Evolutionary conservation across 2,329 filamentous ascomycete genomes (phyloP).

Genomic region (Pseudogymnoascus pannorum): DNA sequence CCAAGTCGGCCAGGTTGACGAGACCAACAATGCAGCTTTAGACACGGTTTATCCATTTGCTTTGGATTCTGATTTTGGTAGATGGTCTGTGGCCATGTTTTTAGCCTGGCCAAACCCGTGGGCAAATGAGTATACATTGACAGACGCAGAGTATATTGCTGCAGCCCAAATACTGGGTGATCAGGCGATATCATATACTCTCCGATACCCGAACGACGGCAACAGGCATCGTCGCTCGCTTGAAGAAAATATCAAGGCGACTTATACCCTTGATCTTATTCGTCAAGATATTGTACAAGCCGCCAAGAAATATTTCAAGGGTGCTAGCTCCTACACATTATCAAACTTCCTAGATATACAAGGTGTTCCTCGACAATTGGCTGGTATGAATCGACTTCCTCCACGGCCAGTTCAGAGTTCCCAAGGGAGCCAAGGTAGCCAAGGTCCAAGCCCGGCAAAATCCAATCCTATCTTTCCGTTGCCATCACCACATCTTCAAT

Average conservation of each 20-base stretch:
- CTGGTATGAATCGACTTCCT: conserved; percentile 41
- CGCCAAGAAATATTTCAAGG: conserved; percentile 39
- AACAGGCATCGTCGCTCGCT: conserved; percentile 21
- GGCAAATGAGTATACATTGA: conserved; percentile 22
- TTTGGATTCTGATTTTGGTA: conserved; percentile 27
- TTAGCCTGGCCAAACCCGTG: conserved; percentile 54
- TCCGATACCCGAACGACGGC: conserved; percentile 19
- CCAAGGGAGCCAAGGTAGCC: not conserved
- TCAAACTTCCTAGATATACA: conserved; percentile 49
- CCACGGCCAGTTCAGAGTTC: conserved; percentile 22
- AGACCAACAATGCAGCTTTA: conserved; percentile 14
- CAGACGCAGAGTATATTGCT: conserved; percentile 56
- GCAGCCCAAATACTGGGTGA: conserved; percentile 66
- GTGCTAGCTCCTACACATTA: conserved; percentile 35
- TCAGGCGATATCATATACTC: conserved; percentile 52
- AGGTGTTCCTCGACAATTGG: conserved; percentile 46
- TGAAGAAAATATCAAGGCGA: not conserved
- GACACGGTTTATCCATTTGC: conserved; percentile 22
- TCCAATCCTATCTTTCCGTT: conserved; percentile 54
- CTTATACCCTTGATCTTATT: conserved; percentile 24
- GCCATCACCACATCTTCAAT: conserved; percentile 61
- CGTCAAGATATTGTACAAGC: conserved; percentile 40
- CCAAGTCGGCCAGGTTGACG: conserved; percentile 21
- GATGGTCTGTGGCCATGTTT: conserved; percentile 43
- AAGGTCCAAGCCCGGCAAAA: conserved; percentile 28